Conservation (phyloP, 441 rosid genomes). For the Pelargonium myrrhifolium region DNA sequence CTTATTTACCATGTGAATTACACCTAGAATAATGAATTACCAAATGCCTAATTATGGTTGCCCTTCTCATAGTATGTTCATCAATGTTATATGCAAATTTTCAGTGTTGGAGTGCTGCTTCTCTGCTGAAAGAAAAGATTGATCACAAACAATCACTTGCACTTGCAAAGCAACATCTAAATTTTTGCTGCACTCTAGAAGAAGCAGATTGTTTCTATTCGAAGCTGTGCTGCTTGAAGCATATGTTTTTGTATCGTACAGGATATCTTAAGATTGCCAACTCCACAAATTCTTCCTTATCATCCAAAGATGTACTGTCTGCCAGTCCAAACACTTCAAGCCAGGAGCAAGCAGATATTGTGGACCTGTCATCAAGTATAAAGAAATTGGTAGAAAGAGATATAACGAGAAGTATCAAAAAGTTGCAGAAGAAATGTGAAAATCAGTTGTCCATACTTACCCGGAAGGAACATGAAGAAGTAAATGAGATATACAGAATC, state of each 20-base stretch:
- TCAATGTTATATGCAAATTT: constrained; percentile 17
- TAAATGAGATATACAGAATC: constrained; percentile 25
- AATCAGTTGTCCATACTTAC: constrained; percentile 39
- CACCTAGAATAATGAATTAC: not conserved
- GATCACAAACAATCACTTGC: constrained; percentile 57
- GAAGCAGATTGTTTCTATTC: constrained; percentile 56
- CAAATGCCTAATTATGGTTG: not conserved
- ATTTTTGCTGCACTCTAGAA: constrained; percentile 54
- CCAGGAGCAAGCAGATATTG: constrained; percentile 25
- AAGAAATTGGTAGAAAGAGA: constrained; percentile 34
- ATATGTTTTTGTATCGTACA: constrained; percentile 35
- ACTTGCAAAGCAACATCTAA: constrained; percentile 53
- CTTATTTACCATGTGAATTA: not conserved
- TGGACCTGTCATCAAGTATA: constrained; percentile 20
- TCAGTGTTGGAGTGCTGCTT: constrained; percentile 82
- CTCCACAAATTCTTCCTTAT: constrained; percentile 30
- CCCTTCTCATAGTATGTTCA: not conserved
- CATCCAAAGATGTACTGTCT: constrained; percentile 18
- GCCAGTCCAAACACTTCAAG: constrained; percentile 15
- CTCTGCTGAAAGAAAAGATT: constrained; percentile 57
- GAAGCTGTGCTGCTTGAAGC: constrained; percentile 51
- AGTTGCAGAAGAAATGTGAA: constrained; percentile 42
- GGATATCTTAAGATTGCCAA: constrained; percentile 25
- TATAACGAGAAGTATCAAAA: constrained; percentile 37
- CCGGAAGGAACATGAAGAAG: constrained; percentile 36